Evolutionary conservation across 129 eudicot genomes (phyloP).

Genomic region (Apium graveolens): DNA sequence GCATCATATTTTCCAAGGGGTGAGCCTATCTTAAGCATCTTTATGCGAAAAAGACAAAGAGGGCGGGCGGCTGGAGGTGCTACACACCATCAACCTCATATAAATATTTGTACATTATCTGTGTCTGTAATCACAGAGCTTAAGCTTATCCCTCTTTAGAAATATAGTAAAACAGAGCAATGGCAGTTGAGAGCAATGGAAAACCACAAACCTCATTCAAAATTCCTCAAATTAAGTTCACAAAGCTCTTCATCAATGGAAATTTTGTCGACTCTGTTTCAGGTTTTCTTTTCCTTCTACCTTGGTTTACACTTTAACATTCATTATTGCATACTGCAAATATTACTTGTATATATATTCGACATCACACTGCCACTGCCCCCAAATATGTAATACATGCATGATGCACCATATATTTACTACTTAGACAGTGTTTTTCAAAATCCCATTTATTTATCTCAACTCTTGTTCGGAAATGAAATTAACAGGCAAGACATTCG

Average conservation of each 20-base stretch:
- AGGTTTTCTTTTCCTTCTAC: slow-evolving; percentile 23
- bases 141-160: background rate
- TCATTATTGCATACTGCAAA: background rate
- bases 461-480: background rate
- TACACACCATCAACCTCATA: background rate
- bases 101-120: background rate
- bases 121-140: background rate
- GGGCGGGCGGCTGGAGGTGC: background rate
- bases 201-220: slow-evolving; percentile 16
- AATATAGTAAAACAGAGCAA: background rate
- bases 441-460: background rate
- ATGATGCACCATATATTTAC: background rate
- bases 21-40: background rate
- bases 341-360: background rate
- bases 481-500: slow-evolving; percentile 51
- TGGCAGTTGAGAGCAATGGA: slow-evolving; percentile 27
- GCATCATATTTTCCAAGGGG: background rate
- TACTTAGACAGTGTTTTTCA: background rate
- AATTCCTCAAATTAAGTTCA: slow-evolving; percentile 61
- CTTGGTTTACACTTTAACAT: background rate
- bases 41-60: background rate
- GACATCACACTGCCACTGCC: background rate
- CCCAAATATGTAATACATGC: background rate
- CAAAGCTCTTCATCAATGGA: slow-evolving; percentile 85
- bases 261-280: slow-evolving; percentile 67